Conservation (phyloP, 176 grass and related monocot species). For the Avena insularis region DNA sequence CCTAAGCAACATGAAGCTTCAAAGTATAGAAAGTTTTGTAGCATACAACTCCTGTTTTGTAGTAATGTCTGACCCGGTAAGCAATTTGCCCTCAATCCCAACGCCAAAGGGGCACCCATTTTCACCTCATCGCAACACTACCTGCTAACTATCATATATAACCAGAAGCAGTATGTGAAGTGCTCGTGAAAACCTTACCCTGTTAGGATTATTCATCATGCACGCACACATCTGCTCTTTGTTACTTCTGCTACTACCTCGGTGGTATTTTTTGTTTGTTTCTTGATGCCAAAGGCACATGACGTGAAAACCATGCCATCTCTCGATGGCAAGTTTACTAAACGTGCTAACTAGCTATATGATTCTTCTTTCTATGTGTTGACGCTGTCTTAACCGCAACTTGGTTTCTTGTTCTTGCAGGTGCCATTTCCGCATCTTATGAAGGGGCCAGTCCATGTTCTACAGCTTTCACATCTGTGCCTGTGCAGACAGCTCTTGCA, state of each 20-base stretch:
- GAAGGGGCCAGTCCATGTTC: constrained; percentile 13
- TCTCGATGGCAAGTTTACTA: not conserved
- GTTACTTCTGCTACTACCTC: not conserved
- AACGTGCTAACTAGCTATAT: not conserved
- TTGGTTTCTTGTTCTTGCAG: constrained; percentile 36
- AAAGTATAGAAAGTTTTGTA: not conserved
- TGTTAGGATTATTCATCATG: not conserved
- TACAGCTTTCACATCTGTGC: not conserved
- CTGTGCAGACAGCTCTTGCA: constrained; percentile 16
- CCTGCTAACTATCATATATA: not conserved
- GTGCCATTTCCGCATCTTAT: constrained; percentile 62
- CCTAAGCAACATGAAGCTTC: not conserved
- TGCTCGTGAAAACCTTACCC: not conserved
- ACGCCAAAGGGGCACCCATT: not conserved
- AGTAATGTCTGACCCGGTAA: not conserved
- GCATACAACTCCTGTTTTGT: not conserved
- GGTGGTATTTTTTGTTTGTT: not conserved
- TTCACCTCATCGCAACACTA: not conserved
- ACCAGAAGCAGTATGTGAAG: not conserved
- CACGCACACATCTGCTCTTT: constrained; percentile 10
- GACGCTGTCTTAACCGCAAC: not conserved
- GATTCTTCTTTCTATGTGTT: not conserved
- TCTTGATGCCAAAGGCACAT: not conserved
- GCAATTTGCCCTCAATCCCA: not conserved
- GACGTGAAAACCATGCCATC: constrained; percentile 8